Conservation (phyloP, 75 land plant genomes). For the Cryptomeria japonica region DNA sequence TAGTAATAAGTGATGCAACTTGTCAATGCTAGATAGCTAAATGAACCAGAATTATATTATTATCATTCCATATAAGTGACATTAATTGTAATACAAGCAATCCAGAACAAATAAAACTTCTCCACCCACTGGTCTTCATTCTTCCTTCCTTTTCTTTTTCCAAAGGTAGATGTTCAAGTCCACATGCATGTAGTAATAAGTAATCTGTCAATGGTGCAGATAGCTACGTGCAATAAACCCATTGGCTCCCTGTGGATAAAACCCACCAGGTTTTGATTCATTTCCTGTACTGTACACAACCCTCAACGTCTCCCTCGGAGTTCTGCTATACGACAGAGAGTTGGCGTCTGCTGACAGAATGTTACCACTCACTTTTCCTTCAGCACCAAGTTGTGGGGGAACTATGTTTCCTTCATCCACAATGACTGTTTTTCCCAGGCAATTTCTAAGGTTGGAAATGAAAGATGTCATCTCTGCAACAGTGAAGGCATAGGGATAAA, state of each 20-base stretch:
- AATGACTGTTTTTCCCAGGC: constrained; percentile 36
- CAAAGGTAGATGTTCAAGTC: too few relatives aligned
- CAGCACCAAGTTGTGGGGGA: constrained; percentile 44
- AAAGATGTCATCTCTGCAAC: constrained; percentile 54
- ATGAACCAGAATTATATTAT: too few relatives aligned
- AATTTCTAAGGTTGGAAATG: constrained; percentile 50
- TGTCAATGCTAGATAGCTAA: too few relatives aligned
- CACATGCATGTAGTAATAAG: too few relatives aligned
- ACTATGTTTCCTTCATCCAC: constrained; percentile 66
- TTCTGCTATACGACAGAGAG: constrained; percentile 55
- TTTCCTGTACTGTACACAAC: constrained; percentile 52
- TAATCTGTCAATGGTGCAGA: background rate
- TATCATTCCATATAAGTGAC: too few relatives aligned
- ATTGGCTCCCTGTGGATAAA: constrained; percentile 69
- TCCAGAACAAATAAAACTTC: too few relatives aligned
- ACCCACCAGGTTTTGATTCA: constrained; percentile 61
- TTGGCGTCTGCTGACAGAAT: constrained; percentile 44
- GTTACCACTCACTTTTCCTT: constrained; percentile 39
- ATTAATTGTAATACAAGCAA: too few relatives aligned
- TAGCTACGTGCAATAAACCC: constrained; percentile 54
- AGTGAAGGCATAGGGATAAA: constrained; percentile 40
- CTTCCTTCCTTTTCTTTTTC: too few relatives aligned
- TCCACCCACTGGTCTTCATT: too few relatives aligned
- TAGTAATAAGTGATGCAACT: too few relatives aligned
- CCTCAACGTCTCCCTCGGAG: constrained; percentile 51